A percentile compares a stretch with the other conserved stretches of the same genome.
Conservation (phyloP, 148 eudicot genomes). For the Rhododendron simsii region DNA sequence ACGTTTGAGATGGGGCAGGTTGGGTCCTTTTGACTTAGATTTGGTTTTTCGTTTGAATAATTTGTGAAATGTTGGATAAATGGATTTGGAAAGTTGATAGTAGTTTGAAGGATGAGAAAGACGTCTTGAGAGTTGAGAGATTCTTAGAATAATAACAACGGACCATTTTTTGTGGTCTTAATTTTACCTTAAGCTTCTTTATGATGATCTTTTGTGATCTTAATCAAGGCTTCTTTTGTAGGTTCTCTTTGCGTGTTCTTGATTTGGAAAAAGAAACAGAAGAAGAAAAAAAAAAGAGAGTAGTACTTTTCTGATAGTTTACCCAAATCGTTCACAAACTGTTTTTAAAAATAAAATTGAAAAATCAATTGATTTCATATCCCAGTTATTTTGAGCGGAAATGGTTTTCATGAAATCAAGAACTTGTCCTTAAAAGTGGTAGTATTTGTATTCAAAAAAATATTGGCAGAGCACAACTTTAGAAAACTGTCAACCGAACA, state of each 20-base stretch:
- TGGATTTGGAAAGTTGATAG: neutral
- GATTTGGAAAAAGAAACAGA: neutral
- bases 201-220: neutral
- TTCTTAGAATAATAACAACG: neutral
- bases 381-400: neutral
- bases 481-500: neutral
- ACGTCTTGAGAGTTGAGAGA: neutral
- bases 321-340: neutral
- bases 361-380: neutral
- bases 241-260: neutral
- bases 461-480: neutral
- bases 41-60: neutral
- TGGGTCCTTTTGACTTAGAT: neutral
- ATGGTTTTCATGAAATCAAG: neutral
- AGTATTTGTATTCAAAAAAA: neutral
- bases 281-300: neutral
- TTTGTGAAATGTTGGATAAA: neutral
- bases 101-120: neutral
- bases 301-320: neutral
- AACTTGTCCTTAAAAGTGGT: neutral
- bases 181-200: neutral
- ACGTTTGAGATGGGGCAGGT: neutral
- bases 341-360: neutral
- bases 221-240: neutral
- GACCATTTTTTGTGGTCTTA: neutral